phyloP scores from a whole-genome alignment of 257 asterid genomes.

The Paulownia fortunei region DNA sequence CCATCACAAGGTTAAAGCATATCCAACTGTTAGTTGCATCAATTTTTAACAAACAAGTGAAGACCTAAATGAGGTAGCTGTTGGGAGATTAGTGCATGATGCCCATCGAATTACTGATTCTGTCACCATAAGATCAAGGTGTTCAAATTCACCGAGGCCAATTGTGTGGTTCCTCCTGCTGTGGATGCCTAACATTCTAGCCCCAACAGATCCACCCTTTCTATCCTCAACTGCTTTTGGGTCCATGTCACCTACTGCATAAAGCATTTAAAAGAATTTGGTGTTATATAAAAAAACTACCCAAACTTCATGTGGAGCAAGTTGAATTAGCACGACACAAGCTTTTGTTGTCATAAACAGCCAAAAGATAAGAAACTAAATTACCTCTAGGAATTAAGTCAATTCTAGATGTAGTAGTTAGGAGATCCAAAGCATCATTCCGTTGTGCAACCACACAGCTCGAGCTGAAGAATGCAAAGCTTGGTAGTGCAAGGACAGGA shows the following conservation, averaged over 20 bases:
- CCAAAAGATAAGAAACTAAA: neutral
- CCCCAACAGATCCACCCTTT: constrained; percentile 33
- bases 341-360: neutral
- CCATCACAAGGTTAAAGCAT: constrained; percentile 13
- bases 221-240: constrained; percentile 37
- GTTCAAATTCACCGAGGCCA: constrained; percentile 68
- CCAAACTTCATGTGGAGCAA: neutral
- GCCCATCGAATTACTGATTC: constrained; percentile 88
- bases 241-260: constrained; percentile 34
- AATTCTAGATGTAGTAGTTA: constrained; percentile 34
- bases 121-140: constrained; percentile 59
- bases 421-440: constrained; percentile 41
- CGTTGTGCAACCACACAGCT: constrained; percentile 42
- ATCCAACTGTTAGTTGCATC: neutral
- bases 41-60: constrained; percentile 66
- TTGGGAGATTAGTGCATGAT: constrained; percentile 72
- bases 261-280: constrained; percentile 25
- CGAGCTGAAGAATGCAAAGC: constrained; percentile 68
- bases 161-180: constrained; percentile 76
- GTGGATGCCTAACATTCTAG: constrained; percentile 46
- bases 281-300: constrained; percentile 21
- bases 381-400: constrained; percentile 57
- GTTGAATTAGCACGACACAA: neutral
- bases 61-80: constrained; percentile 69
- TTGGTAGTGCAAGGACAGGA: constrained; percentile 56